A percentile compares a stretch with the other conserved stretches of the same genome.
Evolutionary conservation across 176 grass and related monocot species (phyloP).

Genomic region (Phoenix roebelenii): DNA sequence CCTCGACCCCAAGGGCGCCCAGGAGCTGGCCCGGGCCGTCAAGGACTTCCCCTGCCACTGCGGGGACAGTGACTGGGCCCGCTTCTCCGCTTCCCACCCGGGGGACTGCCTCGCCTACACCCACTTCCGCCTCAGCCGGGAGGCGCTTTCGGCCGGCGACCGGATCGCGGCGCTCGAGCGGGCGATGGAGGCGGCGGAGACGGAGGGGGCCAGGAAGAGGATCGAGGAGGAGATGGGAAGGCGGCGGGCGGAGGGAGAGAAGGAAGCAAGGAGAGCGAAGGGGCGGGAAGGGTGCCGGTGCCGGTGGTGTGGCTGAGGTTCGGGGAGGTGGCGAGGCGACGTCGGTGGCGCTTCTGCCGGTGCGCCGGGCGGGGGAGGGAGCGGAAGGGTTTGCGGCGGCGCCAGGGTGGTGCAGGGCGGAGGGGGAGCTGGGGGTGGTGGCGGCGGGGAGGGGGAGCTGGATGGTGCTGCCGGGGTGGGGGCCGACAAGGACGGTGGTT

Average conservation of each 20-base stretch:
- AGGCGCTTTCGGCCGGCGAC: slow-evolving; percentile 28
- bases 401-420: slow-evolving; percentile 36
- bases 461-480: slow-evolving; percentile 62
- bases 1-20: slow-evolving; percentile 47
- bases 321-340: slow-evolving; percentile 38
- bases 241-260: background rate
- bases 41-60: slow-evolving; percentile 63
- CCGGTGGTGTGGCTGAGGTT: no score
- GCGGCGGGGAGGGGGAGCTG: no score
- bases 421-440: background rate
- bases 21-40: slow-evolving; percentile 49
- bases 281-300: no score
- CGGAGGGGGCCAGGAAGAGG: slow-evolving; percentile 28
- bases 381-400: slow-evolving; percentile 29
- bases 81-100: slow-evolving; percentile 34
- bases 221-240: slow-evolving; percentile 38
- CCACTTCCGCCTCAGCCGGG: slow-evolving; percentile 50
- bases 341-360: slow-evolving; percentile 58
- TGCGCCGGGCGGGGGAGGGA: slow-evolving; percentile 43
- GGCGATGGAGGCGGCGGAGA: slow-evolving; percentile 43
- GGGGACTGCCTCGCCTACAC: slow-evolving; percentile 83
- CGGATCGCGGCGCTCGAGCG: slow-evolving; percentile 39
- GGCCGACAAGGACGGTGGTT: background rate
- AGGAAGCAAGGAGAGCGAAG: no score
- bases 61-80: slow-evolving; percentile 44